Percentiles rank a stretch among this genome's conserved stretches.
phyloP scores from a whole-genome alignment of 2,329 filamentous ascomycete species.

The Colletotrichum sp. region DNA sequence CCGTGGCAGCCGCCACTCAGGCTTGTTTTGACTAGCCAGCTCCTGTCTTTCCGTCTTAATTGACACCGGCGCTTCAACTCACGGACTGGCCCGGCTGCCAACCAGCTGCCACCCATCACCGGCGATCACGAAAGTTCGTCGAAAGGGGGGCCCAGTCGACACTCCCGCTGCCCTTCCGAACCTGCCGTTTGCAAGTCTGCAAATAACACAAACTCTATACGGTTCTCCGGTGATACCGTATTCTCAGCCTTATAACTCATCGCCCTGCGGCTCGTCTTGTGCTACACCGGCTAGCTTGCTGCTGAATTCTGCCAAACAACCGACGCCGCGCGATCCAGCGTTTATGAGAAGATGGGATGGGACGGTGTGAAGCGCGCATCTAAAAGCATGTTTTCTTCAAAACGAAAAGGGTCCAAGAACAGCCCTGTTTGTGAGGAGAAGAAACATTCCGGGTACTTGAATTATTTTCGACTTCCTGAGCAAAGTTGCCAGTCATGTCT shows the following conservation, averaged over 20 bases:
- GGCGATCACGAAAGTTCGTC: neutral
- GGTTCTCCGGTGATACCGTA: neutral
- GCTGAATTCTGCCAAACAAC: neutral
- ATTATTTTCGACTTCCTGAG: neutral
- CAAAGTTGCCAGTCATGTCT: slow-evolving; percentile 12
- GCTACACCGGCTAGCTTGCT: neutral
- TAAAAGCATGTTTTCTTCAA: slow-evolving; percentile 34
- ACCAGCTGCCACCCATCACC: neutral
- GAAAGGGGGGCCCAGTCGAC: neutral
- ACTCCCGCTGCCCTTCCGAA: neutral
- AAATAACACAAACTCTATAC: neutral
- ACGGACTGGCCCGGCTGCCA: slow-evolving; percentile 11
- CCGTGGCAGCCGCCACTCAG: slow-evolving; percentile 11
- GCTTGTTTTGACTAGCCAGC: neutral
- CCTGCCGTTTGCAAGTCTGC: neutral
- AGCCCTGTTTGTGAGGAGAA: slow-evolving; percentile 10
- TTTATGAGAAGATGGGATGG: slow-evolving; percentile 37
- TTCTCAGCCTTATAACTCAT: neutral
- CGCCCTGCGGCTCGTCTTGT: neutral
- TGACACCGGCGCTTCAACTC: slow-evolving; percentile 9
- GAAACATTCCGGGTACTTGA: slow-evolving; percentile 17
- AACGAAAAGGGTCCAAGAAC: slow-evolving; percentile 26
- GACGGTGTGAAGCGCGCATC: slow-evolving; percentile 39
- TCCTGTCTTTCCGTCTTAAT: slow-evolving; percentile 8
- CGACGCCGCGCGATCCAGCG: neutral